Evolutionary conservation across 805 yeast genomes (phyloP), one percentile per base, ranked within the genome.

Genomic region (Lipomyces mesembrius): DNA sequence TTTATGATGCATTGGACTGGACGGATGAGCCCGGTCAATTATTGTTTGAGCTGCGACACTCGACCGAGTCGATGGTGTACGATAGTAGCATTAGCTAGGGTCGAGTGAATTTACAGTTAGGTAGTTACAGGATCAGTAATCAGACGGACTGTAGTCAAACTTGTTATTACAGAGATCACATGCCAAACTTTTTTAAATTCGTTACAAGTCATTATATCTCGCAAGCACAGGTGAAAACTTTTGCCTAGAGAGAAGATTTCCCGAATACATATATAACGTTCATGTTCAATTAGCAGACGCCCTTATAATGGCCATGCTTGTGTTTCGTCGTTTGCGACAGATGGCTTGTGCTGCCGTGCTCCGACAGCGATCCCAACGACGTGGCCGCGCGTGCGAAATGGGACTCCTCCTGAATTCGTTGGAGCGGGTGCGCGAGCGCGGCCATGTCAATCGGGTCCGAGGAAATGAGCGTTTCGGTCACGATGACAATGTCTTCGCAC

Each of bases 1-100:
- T 76, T 6, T 83, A 83, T 60, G 70, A 72, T 8, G 55, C 35
- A 64, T 34, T 70, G 34, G 65, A 57, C 35, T 70, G 73, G 73
- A 61, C 72, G 22, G 58, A 53, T n/a, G 59, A 39, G 54, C 64
- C 66, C 2, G 70, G 70, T 17, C 53, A 67, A 25, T 32, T 68
- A 34, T 20, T 68, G 57, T 60, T 55, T 52, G 71, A 68, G n/a
- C 61, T 68, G 17, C 54, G 71, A 37, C 53, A 63, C 29, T 25
- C 61, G 22, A 64, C 71, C 3, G 67, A 67, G 62, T 62, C 63
- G 35, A 62, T 68, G 67, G 62, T 68, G 71, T 68, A 68, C 57
- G 70, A 68, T 59, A 67, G 58, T 25, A 60, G 32, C 29, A 4
- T 25, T 52, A 52, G 17, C 8, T 52, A 52, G 55, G 55, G 9